Conservation (phyloP, 164 flowering plant species). For the Cinnamomum micranthum region DNA sequence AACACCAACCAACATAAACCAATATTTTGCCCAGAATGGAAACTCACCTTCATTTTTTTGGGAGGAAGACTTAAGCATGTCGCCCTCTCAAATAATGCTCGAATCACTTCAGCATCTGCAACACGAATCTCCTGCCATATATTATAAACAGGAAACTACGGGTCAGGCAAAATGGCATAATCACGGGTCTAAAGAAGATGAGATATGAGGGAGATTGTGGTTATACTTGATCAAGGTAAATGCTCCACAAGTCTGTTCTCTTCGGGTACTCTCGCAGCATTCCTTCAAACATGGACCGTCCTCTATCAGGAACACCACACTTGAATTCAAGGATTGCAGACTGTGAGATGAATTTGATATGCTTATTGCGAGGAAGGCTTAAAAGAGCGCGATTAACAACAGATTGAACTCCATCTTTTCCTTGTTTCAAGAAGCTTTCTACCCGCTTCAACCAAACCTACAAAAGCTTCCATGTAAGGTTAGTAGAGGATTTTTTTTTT, state of each 20-base stretch:
- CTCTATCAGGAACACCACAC: slow-evolving; percentile 79
- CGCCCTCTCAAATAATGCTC: slow-evolving; percentile 85
- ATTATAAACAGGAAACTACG: background rate
- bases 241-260: slow-evolving; percentile 88
- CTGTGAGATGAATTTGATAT: slow-evolving; percentile 71
- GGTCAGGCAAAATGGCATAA: too few relatives aligned
- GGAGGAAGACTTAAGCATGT: slow-evolving; percentile 67
- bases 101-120: slow-evolving; percentile 66
- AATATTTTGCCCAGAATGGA: background rate
- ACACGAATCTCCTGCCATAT: slow-evolving; percentile 67
- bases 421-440: slow-evolving; percentile 46
- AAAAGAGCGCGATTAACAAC: slow-evolving; percentile 58
- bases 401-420: slow-evolving; percentile 52
- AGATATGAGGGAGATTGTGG: background rate
- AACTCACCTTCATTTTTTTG: slow-evolving; percentile 73
- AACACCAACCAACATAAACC: background rate
- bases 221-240: slow-evolving; percentile 84
- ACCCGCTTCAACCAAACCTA: slow-evolving; percentile 80
- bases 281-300: slow-evolving; percentile 78
- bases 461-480: slow-evolving; percentile 1
- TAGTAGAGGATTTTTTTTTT: background rate
- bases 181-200: background rate
- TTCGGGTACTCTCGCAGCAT: slow-evolving; percentile 81
- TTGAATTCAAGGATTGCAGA: slow-evolving; percentile 81
- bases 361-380: slow-evolving; percentile 70